phyloP scores from a whole-genome alignment of 345 rosid genomes.

The Salix brachista region DNA sequence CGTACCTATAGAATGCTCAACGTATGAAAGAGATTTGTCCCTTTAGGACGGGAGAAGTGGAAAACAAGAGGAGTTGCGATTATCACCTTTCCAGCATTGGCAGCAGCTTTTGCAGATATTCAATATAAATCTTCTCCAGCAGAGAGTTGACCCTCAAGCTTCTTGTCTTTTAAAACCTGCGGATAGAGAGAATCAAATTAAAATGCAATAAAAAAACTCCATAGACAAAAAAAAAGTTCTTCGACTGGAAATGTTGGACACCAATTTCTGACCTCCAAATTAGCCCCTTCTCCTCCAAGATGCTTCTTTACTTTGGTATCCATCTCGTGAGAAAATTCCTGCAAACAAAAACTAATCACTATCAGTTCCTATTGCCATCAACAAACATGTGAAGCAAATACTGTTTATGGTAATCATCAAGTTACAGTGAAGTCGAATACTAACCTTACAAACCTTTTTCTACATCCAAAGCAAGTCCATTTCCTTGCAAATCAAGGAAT shows the following conservation, averaged over 20 bases:
- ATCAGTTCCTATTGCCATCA: not conserved
- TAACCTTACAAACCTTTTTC: not conserved
- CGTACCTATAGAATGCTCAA: too few relatives aligned
- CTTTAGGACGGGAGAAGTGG: not conserved
- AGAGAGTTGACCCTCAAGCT: constrained; percentile 64
- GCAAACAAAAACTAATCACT: constrained; percentile 11
- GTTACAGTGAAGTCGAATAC: not conserved
- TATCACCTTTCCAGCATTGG: constrained; percentile 73
- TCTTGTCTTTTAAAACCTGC: constrained; percentile 61
- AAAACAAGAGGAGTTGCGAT: not conserved
- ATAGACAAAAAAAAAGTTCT: not conserved
- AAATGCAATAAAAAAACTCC: not conserved
- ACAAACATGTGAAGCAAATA: not conserved
- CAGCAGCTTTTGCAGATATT: constrained; percentile 72
- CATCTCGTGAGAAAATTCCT: constrained; percentile 53
- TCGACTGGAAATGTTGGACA: constrained; percentile 1
- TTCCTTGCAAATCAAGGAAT: not conserved
- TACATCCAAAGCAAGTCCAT: not conserved
- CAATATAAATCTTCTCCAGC: constrained; percentile 61
- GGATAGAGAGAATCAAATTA: not conserved
- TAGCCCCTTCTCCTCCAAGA: constrained; percentile 67
- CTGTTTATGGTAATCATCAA: not conserved
- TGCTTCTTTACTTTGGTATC: constrained; percentile 55
- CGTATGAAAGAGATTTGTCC: not conserved
- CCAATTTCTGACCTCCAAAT: constrained; percentile 51